phyloP scores from a whole-genome alignment of 2,329 filamentous ascomycete genomes.

The Aspergillus transmontanensis region DNA sequence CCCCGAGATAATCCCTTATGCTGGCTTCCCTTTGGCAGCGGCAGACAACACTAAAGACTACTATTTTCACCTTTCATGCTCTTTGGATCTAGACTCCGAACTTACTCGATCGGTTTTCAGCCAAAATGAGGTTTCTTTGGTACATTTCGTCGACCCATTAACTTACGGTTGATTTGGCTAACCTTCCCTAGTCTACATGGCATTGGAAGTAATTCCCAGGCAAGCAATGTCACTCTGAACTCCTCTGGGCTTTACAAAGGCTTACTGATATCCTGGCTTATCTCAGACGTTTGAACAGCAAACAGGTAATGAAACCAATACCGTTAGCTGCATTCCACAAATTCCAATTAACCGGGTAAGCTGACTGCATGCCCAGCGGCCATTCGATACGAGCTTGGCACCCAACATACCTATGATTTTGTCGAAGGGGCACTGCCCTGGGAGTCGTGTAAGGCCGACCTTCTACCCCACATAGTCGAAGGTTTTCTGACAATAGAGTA shows the following conservation, averaged over 20 bases:
- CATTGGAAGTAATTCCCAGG: conserved; percentile 23
- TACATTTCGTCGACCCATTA: background rate
- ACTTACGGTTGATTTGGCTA: background rate
- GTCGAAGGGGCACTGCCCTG: conserved; percentile 23
- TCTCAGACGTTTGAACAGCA: conserved; percentile 9
- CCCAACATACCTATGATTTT: conserved; percentile 24
- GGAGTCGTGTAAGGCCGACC: background rate
- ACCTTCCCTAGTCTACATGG: conserved; percentile 24
- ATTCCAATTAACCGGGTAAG: background rate
- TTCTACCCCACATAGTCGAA: background rate
- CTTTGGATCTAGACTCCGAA: background rate
- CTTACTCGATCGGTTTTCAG: background rate
- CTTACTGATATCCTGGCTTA: background rate
- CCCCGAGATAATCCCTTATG: background rate
- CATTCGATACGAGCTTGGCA: conserved; percentile 24
- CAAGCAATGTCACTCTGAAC: conserved; percentile 4
- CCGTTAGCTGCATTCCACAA: background rate
- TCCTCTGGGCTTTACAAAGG: background rate
- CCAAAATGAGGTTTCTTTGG: background rate
- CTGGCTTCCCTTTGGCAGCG: background rate
- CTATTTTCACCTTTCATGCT: background rate
- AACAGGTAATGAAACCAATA: conserved; percentile 1
- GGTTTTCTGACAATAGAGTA: background rate
- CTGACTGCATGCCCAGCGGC: conserved; percentile 15
- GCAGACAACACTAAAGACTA: too few species aligned